phyloP scores from a whole-genome alignment of 2,329 filamentous ascomycete genomes.

The Xylariaceae sp. region DNA sequence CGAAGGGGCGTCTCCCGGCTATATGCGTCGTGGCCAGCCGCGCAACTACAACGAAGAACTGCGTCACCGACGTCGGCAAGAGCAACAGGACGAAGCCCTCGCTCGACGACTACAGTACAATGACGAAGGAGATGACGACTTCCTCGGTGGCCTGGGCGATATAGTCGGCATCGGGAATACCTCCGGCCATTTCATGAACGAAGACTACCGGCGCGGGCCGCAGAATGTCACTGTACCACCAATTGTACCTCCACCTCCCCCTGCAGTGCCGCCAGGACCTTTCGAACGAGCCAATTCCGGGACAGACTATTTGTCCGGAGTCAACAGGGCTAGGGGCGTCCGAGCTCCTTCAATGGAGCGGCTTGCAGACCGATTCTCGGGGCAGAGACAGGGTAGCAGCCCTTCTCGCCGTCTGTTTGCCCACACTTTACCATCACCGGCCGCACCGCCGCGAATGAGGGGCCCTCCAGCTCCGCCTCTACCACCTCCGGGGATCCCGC shows the following conservation, averaged over 20 bases:
- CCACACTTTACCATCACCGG: constrained; percentile 18
- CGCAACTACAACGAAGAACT: constrained; percentile 40
- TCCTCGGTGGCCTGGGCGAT: constrained; percentile 29
- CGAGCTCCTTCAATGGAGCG: constrained; percentile 39
- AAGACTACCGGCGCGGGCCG: constrained; percentile 42
- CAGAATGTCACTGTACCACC: constrained; percentile 24
- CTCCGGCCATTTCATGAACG: constrained; percentile 52
- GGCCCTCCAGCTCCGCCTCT: constrained; percentile 22
- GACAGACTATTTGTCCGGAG: constrained; percentile 36
- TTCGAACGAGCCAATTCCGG: constrained; percentile 30
- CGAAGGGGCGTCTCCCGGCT: constrained; percentile 20
- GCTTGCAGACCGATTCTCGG: constrained; percentile 43
- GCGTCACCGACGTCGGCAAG: constrained; percentile 37
- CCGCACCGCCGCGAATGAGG: constrained; percentile 21
- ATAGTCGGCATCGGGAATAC: constrained; percentile 42
- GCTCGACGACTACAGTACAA: constrained; percentile 28
- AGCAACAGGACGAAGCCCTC: constrained; percentile 36
- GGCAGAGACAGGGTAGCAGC: constrained; percentile 27
- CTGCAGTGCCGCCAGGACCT: constrained; percentile 16
- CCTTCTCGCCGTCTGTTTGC: constrained; percentile 18
- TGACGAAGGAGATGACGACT: constrained; percentile 30
- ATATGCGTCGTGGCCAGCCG: constrained; percentile 22
- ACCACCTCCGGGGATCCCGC: constrained; percentile 16
- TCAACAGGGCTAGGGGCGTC: constrained; percentile 34
- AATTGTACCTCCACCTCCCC: constrained; percentile 26